Base-by-base conservation (phyloP, 2,329 filamentous ascomycete genomes). In the Aureobasidium namibiae region DNA sequence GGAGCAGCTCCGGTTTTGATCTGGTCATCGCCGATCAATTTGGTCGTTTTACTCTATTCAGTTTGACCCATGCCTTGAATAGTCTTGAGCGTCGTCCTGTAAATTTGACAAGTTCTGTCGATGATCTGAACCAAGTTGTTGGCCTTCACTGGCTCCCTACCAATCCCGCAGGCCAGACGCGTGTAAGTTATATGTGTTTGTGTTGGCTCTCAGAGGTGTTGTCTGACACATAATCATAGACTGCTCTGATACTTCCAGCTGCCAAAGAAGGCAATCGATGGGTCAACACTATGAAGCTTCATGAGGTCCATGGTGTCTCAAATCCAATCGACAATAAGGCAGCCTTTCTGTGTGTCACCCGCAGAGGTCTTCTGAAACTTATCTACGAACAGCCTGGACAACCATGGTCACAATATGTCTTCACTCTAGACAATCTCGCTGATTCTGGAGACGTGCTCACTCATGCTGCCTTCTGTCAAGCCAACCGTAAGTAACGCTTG, bases 11-110 rank as follows among this genome's bases (percentile, higher is more conserved):
- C 5, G 87, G 84, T 36, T 85, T 86, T 2, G 94, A 97, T 65
- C 79, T 99, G 58, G 92, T 91, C 2, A 82, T 94, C 18, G 80
- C 94, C 61, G 92, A 97, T 72, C 81, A 85, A 29, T 83, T 84
- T 24, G 94, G 92, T 6, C 83, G 89, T 60, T 82, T 96, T 23
- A 82, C 85, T 61, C 84, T 96, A 56, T 81, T 92, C 64, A 84
- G 81, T 48, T 86, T 91, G 65, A 81, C 82, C 16, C 82, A 86
- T 62, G 83, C 85, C 8, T 74, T 96, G 46, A 95, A 96, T 68
- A 83, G 85, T 56, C 82, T 92, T 60, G 81, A 79, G 33, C 70
- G 82, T 10, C 78, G 79, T 52, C 82, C 85, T 42, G 81, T 79
- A 59, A 86, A 84, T 73, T 80, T 85, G 24, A 72, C 78, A n/a